Percentiles rank a stretch among this genome's conserved stretches.
phyloP scores from a whole-genome alignment of 441 rosid genomes.

The Iberis amara region DNA sequence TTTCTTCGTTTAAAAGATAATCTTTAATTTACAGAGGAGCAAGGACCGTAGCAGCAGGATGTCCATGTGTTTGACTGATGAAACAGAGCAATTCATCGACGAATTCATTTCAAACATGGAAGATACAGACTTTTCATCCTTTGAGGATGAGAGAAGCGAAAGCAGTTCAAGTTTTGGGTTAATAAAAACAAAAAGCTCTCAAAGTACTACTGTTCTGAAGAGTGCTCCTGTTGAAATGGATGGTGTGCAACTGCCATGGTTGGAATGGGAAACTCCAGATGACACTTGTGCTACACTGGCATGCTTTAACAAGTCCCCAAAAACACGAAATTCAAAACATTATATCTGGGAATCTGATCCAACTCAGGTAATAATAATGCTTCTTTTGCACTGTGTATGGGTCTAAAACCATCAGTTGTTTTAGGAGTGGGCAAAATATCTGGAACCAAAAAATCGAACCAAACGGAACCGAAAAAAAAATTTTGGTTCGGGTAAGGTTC shows the following conservation, averaged over 20 bases:
- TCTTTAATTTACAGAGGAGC: slow-evolving; percentile 47
- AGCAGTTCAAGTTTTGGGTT: slow-evolving; percentile 75
- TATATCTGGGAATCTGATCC: slow-evolving; percentile 30
- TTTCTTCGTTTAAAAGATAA: not conserved
- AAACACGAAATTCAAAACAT: slow-evolving; percentile 32
- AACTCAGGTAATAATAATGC: slow-evolving; percentile 45
- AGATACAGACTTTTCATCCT: slow-evolving; percentile 88
- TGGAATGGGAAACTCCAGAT: slow-evolving; percentile 82
- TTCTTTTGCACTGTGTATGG: not conserved
- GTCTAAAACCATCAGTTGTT: not conserved
- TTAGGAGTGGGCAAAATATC: not conserved
- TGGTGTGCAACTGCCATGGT: slow-evolving; percentile 83
- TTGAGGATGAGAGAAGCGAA: slow-evolving; percentile 91
- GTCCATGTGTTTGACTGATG: slow-evolving; percentile 74
- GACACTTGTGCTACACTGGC: slow-evolving; percentile 39
- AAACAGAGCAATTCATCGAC: slow-evolving; percentile 85
- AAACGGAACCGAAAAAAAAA: no score
- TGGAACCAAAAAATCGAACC: no score
- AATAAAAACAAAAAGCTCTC: slow-evolving; percentile 40
- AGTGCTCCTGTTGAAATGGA: slow-evolving; percentile 63
- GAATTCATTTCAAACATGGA: slow-evolving; percentile 86
- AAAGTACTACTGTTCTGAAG: slow-evolving; percentile 33
- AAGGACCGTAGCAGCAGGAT: slow-evolving; percentile 59
- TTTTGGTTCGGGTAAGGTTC: no score
- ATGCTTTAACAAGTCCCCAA: slow-evolving; percentile 33